Conservation (phyloP, 306 rosid species). For the Dryas drummondii region DNA sequence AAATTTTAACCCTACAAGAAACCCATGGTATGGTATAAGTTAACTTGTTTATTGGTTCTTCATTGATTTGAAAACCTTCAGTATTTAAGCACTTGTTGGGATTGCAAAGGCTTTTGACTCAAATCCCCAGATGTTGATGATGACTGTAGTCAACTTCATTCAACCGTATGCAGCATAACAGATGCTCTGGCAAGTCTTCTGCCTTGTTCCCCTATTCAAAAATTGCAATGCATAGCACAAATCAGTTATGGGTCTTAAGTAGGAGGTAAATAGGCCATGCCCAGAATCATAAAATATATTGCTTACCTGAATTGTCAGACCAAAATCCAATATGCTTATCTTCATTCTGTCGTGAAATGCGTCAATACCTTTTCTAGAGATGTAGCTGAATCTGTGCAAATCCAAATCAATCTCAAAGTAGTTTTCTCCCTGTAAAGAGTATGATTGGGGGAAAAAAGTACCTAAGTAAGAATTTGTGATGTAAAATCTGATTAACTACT, state of each 20-base stretch:
- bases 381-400: slow-evolving; percentile 87
- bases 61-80: not conserved
- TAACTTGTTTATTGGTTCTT: slow-evolving; percentile 1
- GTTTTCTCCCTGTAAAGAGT: slow-evolving; percentile 77
- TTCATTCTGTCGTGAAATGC: slow-evolving; percentile 75
- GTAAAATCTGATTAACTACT: not conserved
- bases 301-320: slow-evolving; percentile 89
- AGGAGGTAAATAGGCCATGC: slow-evolving; percentile 8
- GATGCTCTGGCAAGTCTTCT: slow-evolving; percentile 83
- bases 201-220: slow-evolving; percentile 69
- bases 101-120: slow-evolving; percentile 20
- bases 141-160: slow-evolving; percentile 60
- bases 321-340: slow-evolving; percentile 70
- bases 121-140: slow-evolving; percentile 47
- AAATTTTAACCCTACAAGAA: not conserved
- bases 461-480: not conserved
- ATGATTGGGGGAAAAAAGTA: not conserved
- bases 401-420: slow-evolving; percentile 95
- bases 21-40: not conserved
- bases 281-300: slow-evolving; percentile 6
- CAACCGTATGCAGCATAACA: slow-evolving; percentile 72
- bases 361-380: slow-evolving; percentile 91
- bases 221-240: slow-evolving; percentile 19
- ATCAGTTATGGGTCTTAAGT: slow-evolving; percentile 17
- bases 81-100: slow-evolving; percentile 4